Evolutionary conservation across 78 protist genomes (phyloP).

Genomic region (Planoprotostelium fungivorum): DNA sequence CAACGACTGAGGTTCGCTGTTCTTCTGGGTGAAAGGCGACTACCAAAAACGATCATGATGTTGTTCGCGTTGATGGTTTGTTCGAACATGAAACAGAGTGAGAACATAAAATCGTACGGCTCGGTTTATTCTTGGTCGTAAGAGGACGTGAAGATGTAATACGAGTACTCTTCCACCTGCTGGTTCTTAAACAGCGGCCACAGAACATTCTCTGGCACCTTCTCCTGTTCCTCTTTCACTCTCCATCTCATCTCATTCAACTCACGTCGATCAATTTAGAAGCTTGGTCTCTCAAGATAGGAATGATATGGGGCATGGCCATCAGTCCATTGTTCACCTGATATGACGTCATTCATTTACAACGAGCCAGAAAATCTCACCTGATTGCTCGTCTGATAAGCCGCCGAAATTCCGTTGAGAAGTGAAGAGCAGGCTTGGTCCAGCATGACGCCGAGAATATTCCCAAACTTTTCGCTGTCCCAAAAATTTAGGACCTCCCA

Average conservation of each 20-base stretch:
- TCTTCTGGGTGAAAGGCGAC: too few species aligned
- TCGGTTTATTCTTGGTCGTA: background rate
- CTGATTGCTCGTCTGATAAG: background rate
- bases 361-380: background rate
- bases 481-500: background rate
- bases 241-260: background rate
- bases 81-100: too few species aligned
- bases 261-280: background rate
- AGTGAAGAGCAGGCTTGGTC: background rate
- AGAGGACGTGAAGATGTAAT: background rate
- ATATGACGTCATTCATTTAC: too few species aligned
- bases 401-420: background rate
- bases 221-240: too few species aligned
- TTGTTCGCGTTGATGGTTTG: too few species aligned
- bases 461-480: background rate
- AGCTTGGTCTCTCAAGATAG: background rate
- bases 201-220: too few species aligned
- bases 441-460: background rate
- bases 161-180: background rate
- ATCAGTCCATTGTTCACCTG: background rate
- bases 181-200: background rate
- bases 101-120: too few species aligned
- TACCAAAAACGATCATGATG: too few species aligned
- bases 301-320: background rate
- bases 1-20: too few species aligned